These are phyloP conservation scores for Paecilomyces fulvus DNA, from an alignment of 2,329 filamentous ascomycete species.

Conservation along the genomic window DNA sequence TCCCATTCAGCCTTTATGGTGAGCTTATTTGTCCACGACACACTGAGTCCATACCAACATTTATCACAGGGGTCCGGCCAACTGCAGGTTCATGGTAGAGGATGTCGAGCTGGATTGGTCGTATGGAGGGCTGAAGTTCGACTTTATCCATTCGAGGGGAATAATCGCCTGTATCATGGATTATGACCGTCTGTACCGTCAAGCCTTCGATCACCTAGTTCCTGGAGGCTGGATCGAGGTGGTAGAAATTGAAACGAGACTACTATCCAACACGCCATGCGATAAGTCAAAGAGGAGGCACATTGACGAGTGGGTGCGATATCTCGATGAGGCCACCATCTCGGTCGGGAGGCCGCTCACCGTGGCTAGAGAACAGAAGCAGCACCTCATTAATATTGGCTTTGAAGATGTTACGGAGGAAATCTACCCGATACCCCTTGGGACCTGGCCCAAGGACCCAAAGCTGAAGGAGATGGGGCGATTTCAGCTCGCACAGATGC, in stretches of 20 bases:
- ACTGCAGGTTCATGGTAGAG: neutral
- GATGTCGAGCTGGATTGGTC: neutral
- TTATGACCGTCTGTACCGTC: constrained; percentile 9
- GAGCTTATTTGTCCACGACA: neutral
- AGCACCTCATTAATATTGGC: neutral
- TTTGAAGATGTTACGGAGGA: neutral
- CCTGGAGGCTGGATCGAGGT: constrained; percentile 14
- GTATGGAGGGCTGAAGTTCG: neutral
- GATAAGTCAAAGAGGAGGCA: neutral
- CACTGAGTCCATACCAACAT: neutral
- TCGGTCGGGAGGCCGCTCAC: neutral
- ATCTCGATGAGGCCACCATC: neutral
- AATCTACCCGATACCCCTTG: neutral
- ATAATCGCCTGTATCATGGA: constrained; percentile 12
- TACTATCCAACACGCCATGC: constrained; percentile 5
- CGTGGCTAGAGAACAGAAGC: neutral
- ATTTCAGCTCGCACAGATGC: neutral
- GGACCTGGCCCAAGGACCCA: neutral
- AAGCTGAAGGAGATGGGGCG: neutral
- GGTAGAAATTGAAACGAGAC: constrained; percentile 10
- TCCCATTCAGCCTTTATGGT: constrained; percentile 13
- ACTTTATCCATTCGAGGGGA: constrained; percentile 10
- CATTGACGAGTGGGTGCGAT: neutral
- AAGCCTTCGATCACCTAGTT: constrained; percentile 7
- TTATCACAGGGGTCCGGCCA: neutral